Conservation (phyloP, 257 asterid genomes). For the Marsdenia floribunda region DNA sequence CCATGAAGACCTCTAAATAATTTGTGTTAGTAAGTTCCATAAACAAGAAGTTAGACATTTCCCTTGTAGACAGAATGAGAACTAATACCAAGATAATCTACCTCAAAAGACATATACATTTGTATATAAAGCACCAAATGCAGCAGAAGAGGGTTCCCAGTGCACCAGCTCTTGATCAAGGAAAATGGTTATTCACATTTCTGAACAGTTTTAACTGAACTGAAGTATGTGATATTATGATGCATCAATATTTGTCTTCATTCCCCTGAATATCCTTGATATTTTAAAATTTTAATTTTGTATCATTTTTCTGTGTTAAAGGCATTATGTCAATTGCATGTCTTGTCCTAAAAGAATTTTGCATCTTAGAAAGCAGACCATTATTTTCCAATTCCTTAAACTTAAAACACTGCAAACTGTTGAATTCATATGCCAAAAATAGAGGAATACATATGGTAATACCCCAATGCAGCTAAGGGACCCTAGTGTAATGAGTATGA, state of each 20-base stretch:
- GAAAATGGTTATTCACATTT: neutral
- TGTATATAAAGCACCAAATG: neutral
- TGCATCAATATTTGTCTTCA: neutral
- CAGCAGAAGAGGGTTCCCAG: neutral
- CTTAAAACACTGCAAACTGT: neutral
- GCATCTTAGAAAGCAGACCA: neutral
- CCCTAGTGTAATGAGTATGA: neutral
- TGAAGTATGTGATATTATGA: neutral
- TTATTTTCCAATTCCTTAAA: neutral
- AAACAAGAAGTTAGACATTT: neutral
- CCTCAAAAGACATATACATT: neutral
- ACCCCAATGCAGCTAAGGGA: neutral
- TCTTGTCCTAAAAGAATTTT: neutral
- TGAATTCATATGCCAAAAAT: neutral
- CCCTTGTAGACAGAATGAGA: neutral
- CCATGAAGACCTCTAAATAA: neutral
- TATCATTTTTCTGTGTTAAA: neutral
- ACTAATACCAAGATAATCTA: constrained; percentile 5
- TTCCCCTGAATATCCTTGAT: no score
- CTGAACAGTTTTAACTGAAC: neutral
- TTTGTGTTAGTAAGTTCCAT: neutral
- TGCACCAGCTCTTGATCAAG: neutral
- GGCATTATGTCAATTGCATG: neutral
- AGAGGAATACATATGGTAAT: neutral
- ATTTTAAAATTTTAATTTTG: neutral